Evolutionary conservation across 2,329 filamentous ascomycete species (phyloP).

Genomic region (Calonectria pseudoturangicola): DNA sequence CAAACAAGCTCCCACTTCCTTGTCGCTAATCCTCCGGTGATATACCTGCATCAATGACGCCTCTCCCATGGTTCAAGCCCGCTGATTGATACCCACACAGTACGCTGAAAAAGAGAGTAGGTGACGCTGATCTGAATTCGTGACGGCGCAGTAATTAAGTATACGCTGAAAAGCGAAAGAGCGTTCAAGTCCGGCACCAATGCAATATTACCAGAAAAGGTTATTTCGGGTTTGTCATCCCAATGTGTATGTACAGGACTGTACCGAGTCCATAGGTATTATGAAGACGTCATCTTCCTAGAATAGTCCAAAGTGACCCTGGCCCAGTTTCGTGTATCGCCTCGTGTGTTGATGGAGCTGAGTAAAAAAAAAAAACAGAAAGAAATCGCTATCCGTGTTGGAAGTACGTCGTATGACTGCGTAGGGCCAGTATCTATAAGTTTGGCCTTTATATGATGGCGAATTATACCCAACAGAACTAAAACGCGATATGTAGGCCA

Average conservation of each 20-base stretch:
- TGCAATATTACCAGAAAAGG: constrained; percentile 69
- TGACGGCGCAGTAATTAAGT: constrained; percentile 50
- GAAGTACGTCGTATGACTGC: constrained; percentile 49
- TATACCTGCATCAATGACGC: constrained; percentile 39
- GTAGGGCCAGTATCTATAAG: constrained; percentile 35
- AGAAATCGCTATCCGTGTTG: constrained; percentile 48
- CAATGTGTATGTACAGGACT: constrained; percentile 60
- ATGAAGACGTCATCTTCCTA: constrained; percentile 55
- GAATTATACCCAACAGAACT: constrained; percentile 27
- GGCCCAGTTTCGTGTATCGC: constrained; percentile 55
- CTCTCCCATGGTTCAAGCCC: constrained; percentile 29
- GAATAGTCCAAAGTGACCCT: constrained; percentile 59
- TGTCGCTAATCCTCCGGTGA: constrained; percentile 36
- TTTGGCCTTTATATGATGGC: constrained; percentile 37
- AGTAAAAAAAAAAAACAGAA: constrained; percentile 51
- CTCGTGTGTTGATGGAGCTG: constrained; percentile 51
- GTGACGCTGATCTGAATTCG: constrained; percentile 41
- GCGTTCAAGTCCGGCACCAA: constrained; percentile 61
- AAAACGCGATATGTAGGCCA: background rate
- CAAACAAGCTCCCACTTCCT: constrained; percentile 46
- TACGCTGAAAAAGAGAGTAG: constrained; percentile 36
- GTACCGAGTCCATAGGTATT: constrained; percentile 55
- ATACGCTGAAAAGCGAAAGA: constrained; percentile 57
- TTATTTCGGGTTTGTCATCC: constrained; percentile 56
- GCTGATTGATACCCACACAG: constrained; percentile 34